Evolutionary conservation across 495 filamentous ascomycete species (phyloP).

Genomic region (Gamarada debralockiae): DNA sequence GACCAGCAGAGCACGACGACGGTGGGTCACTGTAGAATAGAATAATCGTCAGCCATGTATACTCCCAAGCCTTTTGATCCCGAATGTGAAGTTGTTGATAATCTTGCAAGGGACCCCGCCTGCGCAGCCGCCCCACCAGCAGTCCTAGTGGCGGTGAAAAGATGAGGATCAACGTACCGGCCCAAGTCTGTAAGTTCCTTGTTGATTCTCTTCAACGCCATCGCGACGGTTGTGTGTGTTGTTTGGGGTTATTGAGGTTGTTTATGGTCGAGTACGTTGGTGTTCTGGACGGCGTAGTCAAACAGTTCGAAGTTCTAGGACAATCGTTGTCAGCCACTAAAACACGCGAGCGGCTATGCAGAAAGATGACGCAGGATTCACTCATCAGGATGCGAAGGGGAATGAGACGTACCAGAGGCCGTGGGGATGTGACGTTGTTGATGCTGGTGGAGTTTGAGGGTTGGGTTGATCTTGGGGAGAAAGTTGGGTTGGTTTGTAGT

Average conservation of each 20-base stretch:
- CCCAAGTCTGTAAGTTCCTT: conserved; percentile 99
- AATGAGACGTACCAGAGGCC: conserved; percentile 11
- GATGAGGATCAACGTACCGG: conserved; percentile 62
- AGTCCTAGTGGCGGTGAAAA: conserved; percentile 13
- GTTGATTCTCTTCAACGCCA: conserved; percentile 99
- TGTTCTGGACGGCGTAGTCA: conserved; percentile 15
- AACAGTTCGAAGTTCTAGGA: conserved; percentile 17
- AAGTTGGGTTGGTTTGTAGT: conserved; percentile 17
- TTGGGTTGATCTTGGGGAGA: conserved; percentile 12
- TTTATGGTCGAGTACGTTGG: conserved; percentile 16
- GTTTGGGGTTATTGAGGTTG: conserved; percentile 5
- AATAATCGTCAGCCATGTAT: conserved; percentile 34
- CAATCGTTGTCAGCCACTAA: conserved; percentile 20
- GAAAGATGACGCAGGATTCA: background rate
- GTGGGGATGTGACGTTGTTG: background rate
- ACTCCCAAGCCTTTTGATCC: background rate
- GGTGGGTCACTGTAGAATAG: conserved; percentile 75
- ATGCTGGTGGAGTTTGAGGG: background rate
- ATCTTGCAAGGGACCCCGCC: conserved; percentile 23
- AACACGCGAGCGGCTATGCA: conserved; percentile 16
- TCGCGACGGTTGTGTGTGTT: conserved; percentile 42
- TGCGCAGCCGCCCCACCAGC: conserved; percentile 22
- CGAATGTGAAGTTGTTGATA: conserved; percentile 19
- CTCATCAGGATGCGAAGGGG: too few species aligned
- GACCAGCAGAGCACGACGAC: conserved; percentile 96